Evolutionary conservation across 2,329 filamentous ascomycete species (phyloP).

Genomic region (Colletotrichum sp.): DNA sequence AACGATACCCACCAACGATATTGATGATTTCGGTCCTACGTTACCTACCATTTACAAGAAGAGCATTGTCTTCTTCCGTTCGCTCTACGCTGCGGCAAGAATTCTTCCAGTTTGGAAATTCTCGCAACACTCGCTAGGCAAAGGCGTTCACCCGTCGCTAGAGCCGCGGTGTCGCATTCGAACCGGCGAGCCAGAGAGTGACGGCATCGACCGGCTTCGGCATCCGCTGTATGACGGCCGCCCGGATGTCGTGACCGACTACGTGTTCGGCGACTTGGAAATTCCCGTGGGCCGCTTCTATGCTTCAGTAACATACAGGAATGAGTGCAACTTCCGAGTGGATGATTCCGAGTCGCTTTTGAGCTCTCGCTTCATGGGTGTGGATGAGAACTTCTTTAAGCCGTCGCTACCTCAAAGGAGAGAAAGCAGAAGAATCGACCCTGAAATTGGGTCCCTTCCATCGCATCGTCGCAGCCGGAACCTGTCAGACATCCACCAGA

Average conservation of each 20-base stretch:
- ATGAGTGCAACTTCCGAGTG: conserved; percentile 87
- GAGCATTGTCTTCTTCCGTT: conserved; percentile 91
- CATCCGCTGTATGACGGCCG: conserved; percentile 71
- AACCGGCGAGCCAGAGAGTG: conserved; percentile 61
- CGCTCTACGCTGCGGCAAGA: conserved; percentile 81
- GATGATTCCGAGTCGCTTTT: conserved; percentile 90
- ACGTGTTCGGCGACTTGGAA: conserved; percentile 83
- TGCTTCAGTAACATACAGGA: conserved; percentile 83
- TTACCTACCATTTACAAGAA: conserved; percentile 96
- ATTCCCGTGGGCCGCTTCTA: conserved; percentile 86
- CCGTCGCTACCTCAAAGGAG: conserved; percentile 72
- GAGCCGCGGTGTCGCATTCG: conserved; percentile 82
- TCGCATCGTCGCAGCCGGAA: conserved; percentile 57
- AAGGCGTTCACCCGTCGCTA: conserved; percentile 70
- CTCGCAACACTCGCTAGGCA: conserved; percentile 73
- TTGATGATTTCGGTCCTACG: conserved; percentile 63
- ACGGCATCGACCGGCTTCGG: conserved; percentile 71
- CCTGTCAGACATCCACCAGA: conserved; percentile 71
- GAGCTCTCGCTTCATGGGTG: conserved; percentile 91
- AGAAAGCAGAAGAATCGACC: conserved; percentile 38
- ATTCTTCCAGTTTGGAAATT: conserved; percentile 89
- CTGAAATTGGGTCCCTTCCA: conserved; percentile 78
- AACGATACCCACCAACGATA: conserved; percentile 52
- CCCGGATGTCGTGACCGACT: conserved; percentile 72
- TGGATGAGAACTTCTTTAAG: conserved; percentile 86